phyloP scores from a whole-genome alignment of 148 eudicot genomes.

The Fagopyrum homotropicum region DNA sequence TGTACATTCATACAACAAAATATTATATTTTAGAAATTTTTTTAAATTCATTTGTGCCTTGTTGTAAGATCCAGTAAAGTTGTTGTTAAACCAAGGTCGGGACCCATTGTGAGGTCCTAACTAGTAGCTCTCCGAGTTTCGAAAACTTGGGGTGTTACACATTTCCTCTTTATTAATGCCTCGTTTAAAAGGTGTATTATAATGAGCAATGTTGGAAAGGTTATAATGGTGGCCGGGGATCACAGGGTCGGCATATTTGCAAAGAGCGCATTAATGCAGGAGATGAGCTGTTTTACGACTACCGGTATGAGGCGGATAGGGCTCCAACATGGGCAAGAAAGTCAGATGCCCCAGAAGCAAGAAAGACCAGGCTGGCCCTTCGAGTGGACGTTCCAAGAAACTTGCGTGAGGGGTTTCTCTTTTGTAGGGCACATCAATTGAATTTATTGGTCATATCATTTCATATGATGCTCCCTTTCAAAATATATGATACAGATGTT shows the following conservation, averaged over 20 bases:
- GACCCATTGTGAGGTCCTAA: too few relatives aligned
- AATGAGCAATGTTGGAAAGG: slow-evolving; percentile 31
- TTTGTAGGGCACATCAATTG: slow-evolving; percentile 1
- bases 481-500: too few relatives aligned
- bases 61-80: too few relatives aligned
- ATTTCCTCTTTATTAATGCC: not conserved
- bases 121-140: too few relatives aligned
- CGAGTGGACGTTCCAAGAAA: slow-evolving; percentile 90
- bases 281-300: slow-evolving; percentile 91
- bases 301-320: slow-evolving; percentile 81
- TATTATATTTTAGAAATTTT: too few relatives aligned
- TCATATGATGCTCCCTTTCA: too few relatives aligned
- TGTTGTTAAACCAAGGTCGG: too few relatives aligned
- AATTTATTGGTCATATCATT: too few relatives aligned
- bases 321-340: slow-evolving; percentile 97
- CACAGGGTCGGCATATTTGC: slow-evolving; percentile 99
- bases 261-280: slow-evolving; percentile 74
- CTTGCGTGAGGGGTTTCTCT: slow-evolving; percentile 31
- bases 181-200: not conserved
- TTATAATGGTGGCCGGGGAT: slow-evolving; percentile 94
- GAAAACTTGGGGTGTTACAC: too few relatives aligned
- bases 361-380: slow-evolving; percentile 67
- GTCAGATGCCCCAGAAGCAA: slow-evolving; percentile 72
- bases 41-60: too few relatives aligned
- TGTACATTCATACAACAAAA: too few relatives aligned